These are phyloP conservation scores for Graphilbum fragrans DNA, from an alignment of 2,329 filamentous ascomycete species.

Conservation along the genomic window DNA sequence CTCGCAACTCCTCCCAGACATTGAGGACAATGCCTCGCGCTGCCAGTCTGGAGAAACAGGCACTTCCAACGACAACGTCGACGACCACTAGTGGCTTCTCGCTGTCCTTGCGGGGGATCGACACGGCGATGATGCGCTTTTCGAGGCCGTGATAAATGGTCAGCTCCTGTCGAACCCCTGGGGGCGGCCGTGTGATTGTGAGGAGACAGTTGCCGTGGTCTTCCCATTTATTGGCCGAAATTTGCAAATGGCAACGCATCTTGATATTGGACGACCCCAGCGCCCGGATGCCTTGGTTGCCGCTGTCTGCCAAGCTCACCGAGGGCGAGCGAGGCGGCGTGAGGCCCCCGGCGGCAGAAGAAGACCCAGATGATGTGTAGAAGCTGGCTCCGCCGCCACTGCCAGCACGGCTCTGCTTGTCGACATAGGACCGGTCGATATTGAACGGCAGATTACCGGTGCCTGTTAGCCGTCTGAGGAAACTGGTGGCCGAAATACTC, in stretches of 20 bases:
- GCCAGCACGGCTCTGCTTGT: conserved; percentile 37
- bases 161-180: conserved; percentile 44
- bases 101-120: conserved; percentile 50
- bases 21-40: conserved; percentile 79
- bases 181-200: conserved; percentile 67
- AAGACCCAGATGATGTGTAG: conserved; percentile 44
- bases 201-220: conserved; percentile 79
- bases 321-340: conserved; percentile 45
- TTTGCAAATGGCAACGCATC: conserved; percentile 73
- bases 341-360: conserved; percentile 30
- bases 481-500: conserved; percentile 56
- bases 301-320: conserved; percentile 39
- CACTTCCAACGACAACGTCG: conserved; percentile 75
- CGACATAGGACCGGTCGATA: conserved; percentile 66
- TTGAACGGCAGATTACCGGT: conserved; percentile 60
- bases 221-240: conserved; percentile 70
- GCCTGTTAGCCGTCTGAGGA: conserved; percentile 67
- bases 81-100: conserved; percentile 53
- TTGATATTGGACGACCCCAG: conserved; percentile 69
- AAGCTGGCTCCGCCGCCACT: conserved; percentile 38
- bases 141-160: conserved; percentile 55
- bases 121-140: conserved; percentile 73
- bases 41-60: conserved; percentile 73
- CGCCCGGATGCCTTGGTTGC: conserved; percentile 36
- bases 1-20: conserved; percentile 68